A percentile compares a stretch with the other conserved stretches of the same genome.
Conservation (phyloP, 2,329 filamentous ascomycete species). For the Claviceps spartinae region DNA sequence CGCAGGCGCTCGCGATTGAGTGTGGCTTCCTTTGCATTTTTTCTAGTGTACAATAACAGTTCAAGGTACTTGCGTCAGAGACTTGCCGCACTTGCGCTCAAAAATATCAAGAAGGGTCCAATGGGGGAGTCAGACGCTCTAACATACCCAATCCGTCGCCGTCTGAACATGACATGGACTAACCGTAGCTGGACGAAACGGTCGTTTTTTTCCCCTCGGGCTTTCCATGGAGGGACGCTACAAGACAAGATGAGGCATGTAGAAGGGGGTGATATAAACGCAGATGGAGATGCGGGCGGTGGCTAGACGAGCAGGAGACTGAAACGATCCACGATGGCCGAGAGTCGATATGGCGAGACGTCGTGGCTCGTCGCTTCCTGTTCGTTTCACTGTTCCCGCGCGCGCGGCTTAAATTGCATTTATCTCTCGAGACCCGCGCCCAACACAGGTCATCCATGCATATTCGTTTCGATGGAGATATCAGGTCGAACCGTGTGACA, state of each 20-base stretch:
- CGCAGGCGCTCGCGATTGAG: constrained; percentile 21
- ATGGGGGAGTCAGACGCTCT: too few species aligned
- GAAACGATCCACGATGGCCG: too few species aligned
- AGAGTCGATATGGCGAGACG: too few species aligned
- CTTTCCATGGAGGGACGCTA: constrained; percentile 8
- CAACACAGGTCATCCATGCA: too few species aligned
- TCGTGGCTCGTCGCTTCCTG: too few species aligned
- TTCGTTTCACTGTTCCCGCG: too few species aligned
- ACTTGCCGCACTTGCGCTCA: not conserved
- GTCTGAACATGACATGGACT: constrained; percentile 25
- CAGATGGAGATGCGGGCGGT: not conserved
- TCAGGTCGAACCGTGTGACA: too few species aligned
- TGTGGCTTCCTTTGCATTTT: constrained; percentile 19
- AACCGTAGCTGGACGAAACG: constrained; percentile 17
- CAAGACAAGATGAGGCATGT: constrained; percentile 3
- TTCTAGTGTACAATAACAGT: constrained; percentile 19
- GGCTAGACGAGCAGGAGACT: too few species aligned
- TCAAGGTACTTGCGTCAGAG: not conserved
- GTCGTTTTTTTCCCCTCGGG: not conserved
- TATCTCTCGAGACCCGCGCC: too few species aligned
- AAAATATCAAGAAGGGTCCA: not conserved
- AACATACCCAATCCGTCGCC: constrained; percentile 22
- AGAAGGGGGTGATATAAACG: not conserved
- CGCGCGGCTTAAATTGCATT: too few species aligned
- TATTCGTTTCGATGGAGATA: too few species aligned